A percentile compares a stretch with the other conserved stretches of the same genome.
Evolutionary conservation across 2,329 filamentous ascomycete species (phyloP).

Genomic region (Nigrospora oryzae): DNA sequence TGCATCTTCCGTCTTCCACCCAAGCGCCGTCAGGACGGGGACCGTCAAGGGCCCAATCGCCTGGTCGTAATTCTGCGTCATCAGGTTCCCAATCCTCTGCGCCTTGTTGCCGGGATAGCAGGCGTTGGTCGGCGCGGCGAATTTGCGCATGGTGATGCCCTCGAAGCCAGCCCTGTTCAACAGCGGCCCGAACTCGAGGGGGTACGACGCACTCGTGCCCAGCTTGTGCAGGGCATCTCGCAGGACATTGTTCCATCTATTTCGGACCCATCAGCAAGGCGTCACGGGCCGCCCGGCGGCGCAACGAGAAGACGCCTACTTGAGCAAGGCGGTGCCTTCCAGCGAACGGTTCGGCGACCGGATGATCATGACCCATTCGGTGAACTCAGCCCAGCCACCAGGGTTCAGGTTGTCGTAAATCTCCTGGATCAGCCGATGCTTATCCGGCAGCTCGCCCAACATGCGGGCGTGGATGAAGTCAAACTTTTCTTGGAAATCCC

Average conservation of each 20-base stretch:
- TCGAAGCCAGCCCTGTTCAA: slow-evolving; percentile 8
- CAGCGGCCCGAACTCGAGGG: not conserved
- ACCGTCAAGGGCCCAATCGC: slow-evolving; percentile 14
- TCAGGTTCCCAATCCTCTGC: slow-evolving; percentile 18
- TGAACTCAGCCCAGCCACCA: slow-evolving; percentile 24
- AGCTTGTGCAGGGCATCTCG: slow-evolving; percentile 15
- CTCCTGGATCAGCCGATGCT: slow-evolving; percentile 12
- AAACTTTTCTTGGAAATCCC: slow-evolving; percentile 14
- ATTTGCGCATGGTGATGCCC: slow-evolving; percentile 10
- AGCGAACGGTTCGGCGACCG: slow-evolving; percentile 20
- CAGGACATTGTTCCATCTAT: slow-evolving; percentile 19
- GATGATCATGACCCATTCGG: slow-evolving; percentile 22
- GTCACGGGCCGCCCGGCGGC: too few relatives aligned
- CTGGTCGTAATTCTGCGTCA: slow-evolving; percentile 15
- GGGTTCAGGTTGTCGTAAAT: slow-evolving; percentile 22
- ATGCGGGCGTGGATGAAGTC: slow-evolving; percentile 22
- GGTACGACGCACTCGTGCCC: slow-evolving; percentile 7
- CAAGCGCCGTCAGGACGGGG: slow-evolving; percentile 13
- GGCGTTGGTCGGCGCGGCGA: slow-evolving; percentile 16
- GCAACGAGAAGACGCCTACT: too few relatives aligned
- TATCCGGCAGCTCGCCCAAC: slow-evolving; percentile 13
- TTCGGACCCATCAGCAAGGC: not conserved
- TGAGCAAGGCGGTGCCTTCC: slow-evolving; percentile 15
- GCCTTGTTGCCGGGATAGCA: slow-evolving; percentile 19
- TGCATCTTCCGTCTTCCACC: slow-evolving; percentile 12